Conservation (phyloP, 2,329 filamentous ascomycete genomes). For the Phialophora verrucosa region DNA sequence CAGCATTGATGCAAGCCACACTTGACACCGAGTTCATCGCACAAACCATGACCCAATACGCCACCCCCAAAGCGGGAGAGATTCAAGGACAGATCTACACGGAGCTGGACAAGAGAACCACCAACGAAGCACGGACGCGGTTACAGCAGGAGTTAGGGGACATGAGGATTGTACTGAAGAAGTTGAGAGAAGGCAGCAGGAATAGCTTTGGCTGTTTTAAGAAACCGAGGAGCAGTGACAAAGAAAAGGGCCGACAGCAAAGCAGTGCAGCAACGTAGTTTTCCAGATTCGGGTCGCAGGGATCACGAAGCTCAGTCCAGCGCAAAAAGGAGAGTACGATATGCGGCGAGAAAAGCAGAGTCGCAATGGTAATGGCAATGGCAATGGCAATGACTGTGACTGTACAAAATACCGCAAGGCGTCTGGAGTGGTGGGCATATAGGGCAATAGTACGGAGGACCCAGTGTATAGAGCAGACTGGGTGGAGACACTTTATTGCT, state of each 20-base stretch:
- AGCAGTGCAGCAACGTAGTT: constrained; percentile 1
- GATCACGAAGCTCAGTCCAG: not conserved
- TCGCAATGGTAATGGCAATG: no score
- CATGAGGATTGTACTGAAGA: constrained; percentile 86
- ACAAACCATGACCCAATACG: constrained; percentile 89
- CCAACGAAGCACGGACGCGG: constrained; percentile 78
- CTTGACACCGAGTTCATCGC: constrained; percentile 96
- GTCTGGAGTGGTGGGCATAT: not conserved
- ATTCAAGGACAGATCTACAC: constrained; percentile 90
- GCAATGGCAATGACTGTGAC: not conserved
- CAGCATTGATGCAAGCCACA: constrained; percentile 92
- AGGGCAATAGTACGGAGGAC: not conserved
- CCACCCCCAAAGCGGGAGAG: constrained; percentile 78
- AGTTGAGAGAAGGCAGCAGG: constrained; percentile 77
- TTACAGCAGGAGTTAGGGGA: constrained; percentile 87
- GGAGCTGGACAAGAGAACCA: constrained; percentile 85
- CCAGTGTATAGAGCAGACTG: not conserved
- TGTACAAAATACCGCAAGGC: not conserved
- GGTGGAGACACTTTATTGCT: not conserved
- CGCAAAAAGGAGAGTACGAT: not conserved
- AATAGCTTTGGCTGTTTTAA: constrained; percentile 88
- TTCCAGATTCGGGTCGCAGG: not conserved
- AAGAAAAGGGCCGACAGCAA: constrained; percentile 31
- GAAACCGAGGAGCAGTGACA: constrained; percentile 58
- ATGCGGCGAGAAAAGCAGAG: no score